A percentile compares a stretch with the other conserved stretches of the same genome.
Conservation (phyloP, 306 rosid species). For the Lagenaria siceraria region DNA sequence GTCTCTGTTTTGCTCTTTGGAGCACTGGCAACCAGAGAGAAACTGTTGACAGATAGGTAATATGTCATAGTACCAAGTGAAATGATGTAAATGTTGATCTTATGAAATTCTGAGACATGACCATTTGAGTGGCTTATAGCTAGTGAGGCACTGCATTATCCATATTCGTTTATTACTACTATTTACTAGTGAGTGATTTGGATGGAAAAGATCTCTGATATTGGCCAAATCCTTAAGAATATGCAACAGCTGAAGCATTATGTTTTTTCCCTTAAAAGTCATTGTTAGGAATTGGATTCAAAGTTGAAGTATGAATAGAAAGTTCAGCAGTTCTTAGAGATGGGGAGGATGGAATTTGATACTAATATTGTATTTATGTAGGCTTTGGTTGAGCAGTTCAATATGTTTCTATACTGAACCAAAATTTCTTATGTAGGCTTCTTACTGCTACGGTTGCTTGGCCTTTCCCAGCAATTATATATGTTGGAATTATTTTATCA, state of each 20-base stretch:
- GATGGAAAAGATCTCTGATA: neutral
- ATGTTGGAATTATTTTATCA: constrained; percentile 91
- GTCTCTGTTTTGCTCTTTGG: constrained; percentile 81
- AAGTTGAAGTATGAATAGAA: neutral
- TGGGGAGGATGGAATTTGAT: neutral
- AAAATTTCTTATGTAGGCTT: constrained; percentile 56
- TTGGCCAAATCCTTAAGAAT: neutral
- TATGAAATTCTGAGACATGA: neutral
- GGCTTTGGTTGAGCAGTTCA: neutral
- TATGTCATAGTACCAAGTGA: neutral
- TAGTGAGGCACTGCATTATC: neutral
- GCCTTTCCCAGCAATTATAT: constrained; percentile 91
- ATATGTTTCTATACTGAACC: neutral
- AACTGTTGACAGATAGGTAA: constrained; percentile 87
- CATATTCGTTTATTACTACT: constrained; percentile 7
- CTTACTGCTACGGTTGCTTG: constrained; percentile 89
- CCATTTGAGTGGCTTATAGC: constrained; percentile 2
- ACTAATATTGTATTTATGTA: neutral
- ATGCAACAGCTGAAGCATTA: neutral
- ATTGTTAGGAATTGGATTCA: neutral
- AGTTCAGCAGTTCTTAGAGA: neutral
- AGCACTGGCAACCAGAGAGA: constrained; percentile 66
- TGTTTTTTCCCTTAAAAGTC: neutral
- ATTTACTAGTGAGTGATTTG: neutral
- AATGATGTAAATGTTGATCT: neutral